Percentiles rank a stretch among this genome's conserved stretches.
These are phyloP conservation scores for Mucor plumbeus DNA, from an alignment of 371 early-diverging fungal species.

Conservation along the genomic window DNA sequence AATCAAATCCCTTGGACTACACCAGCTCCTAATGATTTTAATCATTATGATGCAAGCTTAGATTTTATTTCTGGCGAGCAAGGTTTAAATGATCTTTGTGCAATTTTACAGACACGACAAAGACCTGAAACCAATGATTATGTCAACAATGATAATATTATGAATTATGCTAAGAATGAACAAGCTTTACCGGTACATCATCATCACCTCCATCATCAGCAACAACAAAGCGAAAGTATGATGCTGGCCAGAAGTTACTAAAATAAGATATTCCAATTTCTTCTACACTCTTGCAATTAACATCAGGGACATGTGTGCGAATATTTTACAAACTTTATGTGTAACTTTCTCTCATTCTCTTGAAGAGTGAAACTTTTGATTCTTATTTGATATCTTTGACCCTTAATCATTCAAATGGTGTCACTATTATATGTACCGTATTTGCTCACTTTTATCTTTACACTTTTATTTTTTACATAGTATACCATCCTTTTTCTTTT, in stretches of 20 bases:
- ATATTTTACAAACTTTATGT: neutral
- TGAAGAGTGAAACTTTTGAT: neutral
- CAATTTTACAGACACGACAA: slow-evolving; percentile 15
- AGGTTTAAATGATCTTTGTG: slow-evolving; percentile 8
- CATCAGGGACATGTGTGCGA: neutral
- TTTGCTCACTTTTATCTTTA: neutral
- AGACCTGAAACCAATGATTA: slow-evolving; percentile 17
- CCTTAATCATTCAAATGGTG: neutral
- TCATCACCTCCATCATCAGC: too few species aligned
- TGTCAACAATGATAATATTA: neutral
- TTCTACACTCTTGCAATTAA: neutral
- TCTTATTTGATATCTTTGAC: slow-evolving; percentile 1
- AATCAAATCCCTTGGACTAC: slow-evolving; percentile 3
- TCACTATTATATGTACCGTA: neutral
- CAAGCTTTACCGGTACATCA: neutral
- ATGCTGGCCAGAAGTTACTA: slow-evolving; percentile 14
- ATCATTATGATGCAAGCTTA: slow-evolving; percentile 10
- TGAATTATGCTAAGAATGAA: neutral
- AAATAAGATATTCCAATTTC: neutral
- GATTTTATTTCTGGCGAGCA: slow-evolving; percentile 13
- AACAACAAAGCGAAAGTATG: slow-evolving; percentile 6
- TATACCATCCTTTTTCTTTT: neutral
- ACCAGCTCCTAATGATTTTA: slow-evolving; percentile 5
- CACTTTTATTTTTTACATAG: neutral
- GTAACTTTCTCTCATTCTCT: neutral